A percentile compares a stretch with the other conserved stretches of the same genome.
Evolutionary conservation across 83 land plant species (phyloP).

Genomic region (Isoetes engelmannii): DNA sequence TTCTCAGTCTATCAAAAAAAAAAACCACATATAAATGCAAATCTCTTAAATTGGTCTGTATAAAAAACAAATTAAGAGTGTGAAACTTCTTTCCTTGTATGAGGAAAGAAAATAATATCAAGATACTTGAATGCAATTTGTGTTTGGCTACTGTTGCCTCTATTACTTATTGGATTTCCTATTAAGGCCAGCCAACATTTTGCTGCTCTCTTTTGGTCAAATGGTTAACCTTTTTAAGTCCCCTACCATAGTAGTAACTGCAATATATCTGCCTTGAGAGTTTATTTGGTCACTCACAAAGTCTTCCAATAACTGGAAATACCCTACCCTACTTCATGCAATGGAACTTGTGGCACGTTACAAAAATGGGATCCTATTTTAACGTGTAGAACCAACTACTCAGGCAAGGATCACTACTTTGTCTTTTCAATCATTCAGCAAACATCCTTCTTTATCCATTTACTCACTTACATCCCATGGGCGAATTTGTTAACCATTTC

Average conservation of each 20-base stretch:
- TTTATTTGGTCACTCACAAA: too few relatives aligned
- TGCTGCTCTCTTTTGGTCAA: too few relatives aligned
- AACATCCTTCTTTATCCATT: too few relatives aligned
- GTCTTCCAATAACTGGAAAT: too few relatives aligned
- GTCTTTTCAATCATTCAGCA: too few relatives aligned
- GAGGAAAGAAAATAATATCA: neutral
- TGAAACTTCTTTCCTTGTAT: neutral
- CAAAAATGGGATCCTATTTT: neutral
- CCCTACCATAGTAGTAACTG: too few relatives aligned
- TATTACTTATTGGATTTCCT: neutral
- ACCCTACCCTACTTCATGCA: too few relatives aligned
- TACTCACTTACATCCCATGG: too few relatives aligned
- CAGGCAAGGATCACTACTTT: neutral
- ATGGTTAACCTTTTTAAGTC: too few relatives aligned
- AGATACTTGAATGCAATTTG: neutral
- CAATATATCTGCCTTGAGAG: too few relatives aligned
- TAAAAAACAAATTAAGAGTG: neutral
- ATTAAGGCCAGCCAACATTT: too few relatives aligned
- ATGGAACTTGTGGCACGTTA: neutral
- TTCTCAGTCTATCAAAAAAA: constrained; percentile 55
- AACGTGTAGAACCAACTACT: neutral
- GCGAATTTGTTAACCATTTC: too few relatives aligned
- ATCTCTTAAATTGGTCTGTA: neutral
- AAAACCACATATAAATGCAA: constrained; percentile 2
- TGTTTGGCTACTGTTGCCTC: neutral